Conservation (phyloP, 129 eudicot genomes). For the Deinandra increscens region DNA sequence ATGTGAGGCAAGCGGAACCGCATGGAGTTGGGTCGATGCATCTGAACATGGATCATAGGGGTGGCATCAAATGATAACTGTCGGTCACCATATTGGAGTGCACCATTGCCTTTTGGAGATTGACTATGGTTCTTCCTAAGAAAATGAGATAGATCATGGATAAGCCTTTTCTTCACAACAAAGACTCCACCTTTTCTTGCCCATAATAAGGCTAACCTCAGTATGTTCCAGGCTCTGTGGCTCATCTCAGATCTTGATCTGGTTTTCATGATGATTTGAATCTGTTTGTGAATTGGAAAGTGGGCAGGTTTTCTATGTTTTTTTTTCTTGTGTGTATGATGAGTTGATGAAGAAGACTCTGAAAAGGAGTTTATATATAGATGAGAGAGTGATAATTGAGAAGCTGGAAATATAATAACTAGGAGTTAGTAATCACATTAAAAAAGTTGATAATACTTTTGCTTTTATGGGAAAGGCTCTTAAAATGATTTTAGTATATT, state of each 20-base stretch:
- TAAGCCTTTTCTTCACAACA: constrained; percentile 31
- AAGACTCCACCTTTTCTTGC: no score
- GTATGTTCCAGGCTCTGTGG: constrained; percentile 58
- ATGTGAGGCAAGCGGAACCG: constrained; percentile 67
- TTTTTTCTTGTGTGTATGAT: not conserved
- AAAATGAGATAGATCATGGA: constrained; percentile 28
- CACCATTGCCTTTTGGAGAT: constrained; percentile 26
- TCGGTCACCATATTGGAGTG: no score
- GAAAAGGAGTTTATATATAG: not conserved
- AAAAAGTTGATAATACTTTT: no score
- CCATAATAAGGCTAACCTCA: no score
- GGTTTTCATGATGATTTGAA: not conserved
- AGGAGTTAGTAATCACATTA: no score
- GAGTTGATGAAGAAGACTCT: not conserved
- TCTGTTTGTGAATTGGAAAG: not conserved
- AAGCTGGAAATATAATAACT: no score
- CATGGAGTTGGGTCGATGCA: constrained; percentile 80
- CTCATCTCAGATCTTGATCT: constrained; percentile 31
- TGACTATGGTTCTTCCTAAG: constrained; percentile 23
- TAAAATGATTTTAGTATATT: no score
- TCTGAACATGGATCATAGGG: constrained; percentile 58
- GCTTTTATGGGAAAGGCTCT: no score
- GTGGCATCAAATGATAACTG: constrained; percentile 71
- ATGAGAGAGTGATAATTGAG: no score
- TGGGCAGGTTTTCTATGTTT: not conserved